These are phyloP conservation scores for Coffea canephora DNA, from an alignment of 257 asterid genomes.

Conservation along the genomic window DNA sequence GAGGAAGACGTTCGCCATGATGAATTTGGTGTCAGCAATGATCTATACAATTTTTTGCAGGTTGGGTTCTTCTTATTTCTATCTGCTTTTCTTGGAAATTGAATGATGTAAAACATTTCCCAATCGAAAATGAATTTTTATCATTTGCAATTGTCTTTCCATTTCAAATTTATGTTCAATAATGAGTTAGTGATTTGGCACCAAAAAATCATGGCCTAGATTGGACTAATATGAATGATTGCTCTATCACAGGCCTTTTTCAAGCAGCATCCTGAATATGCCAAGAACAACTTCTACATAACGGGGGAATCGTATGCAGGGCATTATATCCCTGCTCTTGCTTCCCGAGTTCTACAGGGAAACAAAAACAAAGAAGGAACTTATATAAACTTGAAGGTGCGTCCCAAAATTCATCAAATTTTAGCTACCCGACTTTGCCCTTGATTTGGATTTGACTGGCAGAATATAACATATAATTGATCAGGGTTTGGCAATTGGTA, in stretches of 20 bases:
- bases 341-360: conserved; percentile 4
- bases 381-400: conserved; percentile 2
- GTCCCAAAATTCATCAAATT: too few species aligned
- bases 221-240: too few species aligned
- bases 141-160: too few species aligned
- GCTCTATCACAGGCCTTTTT: conserved; percentile 4
- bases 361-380: conserved; percentile 10
- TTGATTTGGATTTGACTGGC: not conserved
- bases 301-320: conserved; percentile 15
- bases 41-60: conserved; percentile 58
- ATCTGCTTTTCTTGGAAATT: not conserved
- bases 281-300: conserved; percentile 10
- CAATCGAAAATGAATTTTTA: too few species aligned
- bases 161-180: too few species aligned
- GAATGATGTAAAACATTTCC: too few species aligned
- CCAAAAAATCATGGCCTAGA: too few species aligned
- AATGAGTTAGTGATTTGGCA: too few species aligned
- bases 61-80: conserved; percentile 20
- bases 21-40: conserved; percentile 54
- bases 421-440: not conserved
- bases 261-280: conserved; percentile 7
- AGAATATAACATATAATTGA: not conserved
- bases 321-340: conserved; percentile 15
- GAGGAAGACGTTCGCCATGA: conserved; percentile 39
- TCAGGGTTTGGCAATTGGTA: conserved; percentile 67